Conservation (phyloP, 176 grass and related monocot genomes). For the Guadua angustifolia region DNA sequence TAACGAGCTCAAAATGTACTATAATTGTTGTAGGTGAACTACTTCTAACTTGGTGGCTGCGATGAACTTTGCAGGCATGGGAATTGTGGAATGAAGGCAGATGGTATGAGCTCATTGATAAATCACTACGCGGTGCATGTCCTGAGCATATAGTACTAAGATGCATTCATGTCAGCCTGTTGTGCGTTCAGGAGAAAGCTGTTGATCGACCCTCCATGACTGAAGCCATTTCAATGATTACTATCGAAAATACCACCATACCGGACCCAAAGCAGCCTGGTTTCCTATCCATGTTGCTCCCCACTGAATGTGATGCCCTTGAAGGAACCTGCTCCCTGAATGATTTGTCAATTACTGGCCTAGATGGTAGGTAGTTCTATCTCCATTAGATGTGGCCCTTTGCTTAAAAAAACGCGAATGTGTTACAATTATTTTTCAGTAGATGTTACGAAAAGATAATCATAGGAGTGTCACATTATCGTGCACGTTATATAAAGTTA, state of each 20-base stretch:
- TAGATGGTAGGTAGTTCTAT: slow-evolving; percentile 44
- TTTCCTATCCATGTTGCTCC: slow-evolving; percentile 49
- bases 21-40: background rate
- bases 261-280: slow-evolving; percentile 52
- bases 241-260: slow-evolving; percentile 27
- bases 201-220: slow-evolving; percentile 43
- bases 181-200: slow-evolving; percentile 60
- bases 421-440: background rate
- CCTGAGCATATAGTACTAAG: slow-evolving; percentile 38
- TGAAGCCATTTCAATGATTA: slow-evolving; percentile 52
- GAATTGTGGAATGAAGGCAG: slow-evolving; percentile 59
- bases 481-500: background rate
- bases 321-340: slow-evolving; percentile 46
- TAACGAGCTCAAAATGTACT: background rate
- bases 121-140: slow-evolving; percentile 21
- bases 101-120: slow-evolving; percentile 56
- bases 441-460: background rate
- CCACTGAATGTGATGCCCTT: background rate
- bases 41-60: background rate
- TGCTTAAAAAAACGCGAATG: background rate
- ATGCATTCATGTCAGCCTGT: slow-evolving; percentile 48
- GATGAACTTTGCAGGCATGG: slow-evolving; percentile 56
- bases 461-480: background rate
- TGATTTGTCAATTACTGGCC: slow-evolving; percentile 41
- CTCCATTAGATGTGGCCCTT: background rate